These are phyloP conservation scores for Melaleuca quinquenervia DNA, from an alignment of 345 rosid genomes.

Conservation along the genomic window DNA sequence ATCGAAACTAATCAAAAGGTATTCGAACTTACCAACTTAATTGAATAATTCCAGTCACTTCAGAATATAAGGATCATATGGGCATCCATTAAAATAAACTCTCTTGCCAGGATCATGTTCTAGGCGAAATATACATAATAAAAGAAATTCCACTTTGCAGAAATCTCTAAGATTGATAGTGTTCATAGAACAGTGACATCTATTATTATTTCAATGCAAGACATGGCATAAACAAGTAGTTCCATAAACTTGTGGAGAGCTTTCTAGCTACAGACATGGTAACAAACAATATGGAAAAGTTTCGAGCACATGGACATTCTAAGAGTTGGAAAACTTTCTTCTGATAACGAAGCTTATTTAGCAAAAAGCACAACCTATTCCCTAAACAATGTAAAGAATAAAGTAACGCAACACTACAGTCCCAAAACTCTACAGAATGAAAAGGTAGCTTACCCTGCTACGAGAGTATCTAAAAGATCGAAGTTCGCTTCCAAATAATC, in stretches of 20 bases:
- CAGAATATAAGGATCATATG: background rate
- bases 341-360: background rate
- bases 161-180: background rate
- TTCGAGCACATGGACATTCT: background rate
- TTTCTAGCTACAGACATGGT: background rate
- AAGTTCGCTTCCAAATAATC: slow-evolving; percentile 79
- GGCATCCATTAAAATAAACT: background rate
- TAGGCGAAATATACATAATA: background rate
- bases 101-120: background rate
- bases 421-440: background rate
- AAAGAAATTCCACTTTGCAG: background rate
- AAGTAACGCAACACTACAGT: background rate
- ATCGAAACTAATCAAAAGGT: background rate
- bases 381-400: background rate
- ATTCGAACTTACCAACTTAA: background rate
- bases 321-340: background rate
- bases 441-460: slow-evolving; percentile 46
- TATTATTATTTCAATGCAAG: background rate
- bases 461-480: slow-evolving; percentile 74
- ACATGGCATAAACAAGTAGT: background rate
- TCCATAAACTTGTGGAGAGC: background rate
- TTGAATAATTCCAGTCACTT: background rate
- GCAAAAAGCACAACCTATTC: background rate
- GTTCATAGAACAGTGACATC: background rate
- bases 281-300: background rate